Conservation (phyloP, 306 rosid species). For the Herpetospermum pedunculosum region DNA sequence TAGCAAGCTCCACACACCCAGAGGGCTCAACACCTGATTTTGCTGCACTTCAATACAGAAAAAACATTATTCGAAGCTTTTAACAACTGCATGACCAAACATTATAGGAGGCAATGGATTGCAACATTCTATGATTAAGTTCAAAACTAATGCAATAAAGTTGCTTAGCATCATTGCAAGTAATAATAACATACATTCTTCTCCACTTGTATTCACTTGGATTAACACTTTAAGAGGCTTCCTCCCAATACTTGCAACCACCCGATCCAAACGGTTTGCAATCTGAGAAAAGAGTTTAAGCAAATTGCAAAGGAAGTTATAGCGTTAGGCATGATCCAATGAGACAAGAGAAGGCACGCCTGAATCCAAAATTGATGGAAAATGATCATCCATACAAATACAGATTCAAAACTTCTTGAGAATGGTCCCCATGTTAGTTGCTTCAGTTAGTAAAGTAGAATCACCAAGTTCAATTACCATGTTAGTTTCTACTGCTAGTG, state of each 20-base stretch:
- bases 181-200: constrained; percentile 50
- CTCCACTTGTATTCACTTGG: constrained; percentile 98
- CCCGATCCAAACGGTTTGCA: constrained; percentile 64
- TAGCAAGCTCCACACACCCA: constrained; percentile 62
- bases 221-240: constrained; percentile 71
- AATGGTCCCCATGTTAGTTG: background rate
- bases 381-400: background rate
- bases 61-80: background rate
- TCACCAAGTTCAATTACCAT: constrained; percentile 1
- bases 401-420: background rate
- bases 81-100: background rate
- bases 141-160: background rate
- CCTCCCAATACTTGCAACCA: constrained; percentile 59
- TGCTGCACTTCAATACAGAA: constrained; percentile 31
- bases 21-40: constrained; percentile 83
- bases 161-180: background rate
- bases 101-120: no score
- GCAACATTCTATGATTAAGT: background rate
- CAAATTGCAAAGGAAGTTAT: background rate
- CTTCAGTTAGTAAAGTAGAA: background rate
- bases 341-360: background rate
- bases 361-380: background rate
- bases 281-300: constrained; percentile 27
- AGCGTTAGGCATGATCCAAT: background rate
- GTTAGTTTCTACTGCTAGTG: background rate